Conservation (phyloP, 176 grass and related monocot species). For the Alopecurus myosuroides region DNA sequence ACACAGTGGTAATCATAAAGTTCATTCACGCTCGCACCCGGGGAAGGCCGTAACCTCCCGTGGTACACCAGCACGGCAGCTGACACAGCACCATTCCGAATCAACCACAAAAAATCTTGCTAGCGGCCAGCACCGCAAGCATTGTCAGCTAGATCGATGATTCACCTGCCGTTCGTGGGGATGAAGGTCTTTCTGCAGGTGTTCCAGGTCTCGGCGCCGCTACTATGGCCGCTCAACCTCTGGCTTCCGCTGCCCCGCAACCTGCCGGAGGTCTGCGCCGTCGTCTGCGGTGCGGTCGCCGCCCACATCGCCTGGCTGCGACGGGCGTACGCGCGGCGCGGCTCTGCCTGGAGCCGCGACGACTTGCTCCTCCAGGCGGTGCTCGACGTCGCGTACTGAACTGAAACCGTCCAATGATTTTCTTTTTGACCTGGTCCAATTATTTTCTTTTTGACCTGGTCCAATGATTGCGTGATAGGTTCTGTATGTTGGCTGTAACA, state of each 20-base stretch:
- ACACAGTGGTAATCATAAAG: neutral
- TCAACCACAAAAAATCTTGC: neutral
- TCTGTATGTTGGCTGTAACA: neutral
- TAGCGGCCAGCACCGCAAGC: neutral
- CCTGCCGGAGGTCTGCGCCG: slow-evolving; percentile 23
- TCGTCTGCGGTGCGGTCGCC: neutral
- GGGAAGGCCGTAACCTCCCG: neutral
- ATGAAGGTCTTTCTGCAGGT: neutral
- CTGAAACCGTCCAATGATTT: neutral
- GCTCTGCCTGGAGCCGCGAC: neutral
- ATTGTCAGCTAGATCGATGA: too few relatives aligned
- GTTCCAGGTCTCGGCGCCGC: slow-evolving; percentile 30
- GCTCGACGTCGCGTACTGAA: neutral
- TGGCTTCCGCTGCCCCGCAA: slow-evolving; percentile 18
- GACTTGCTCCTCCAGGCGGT: slow-evolving; percentile 9
- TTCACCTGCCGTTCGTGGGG: slow-evolving; percentile 25
- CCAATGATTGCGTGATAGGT: too few relatives aligned
- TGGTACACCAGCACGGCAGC: neutral
- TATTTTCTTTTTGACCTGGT: too few relatives aligned
- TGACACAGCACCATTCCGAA: neutral
- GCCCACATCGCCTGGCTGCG: slow-evolving; percentile 15
- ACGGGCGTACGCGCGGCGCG: neutral
- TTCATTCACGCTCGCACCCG: neutral
- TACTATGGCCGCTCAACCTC: slow-evolving; percentile 26
- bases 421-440: too few relatives aligned